phyloP scores from a whole-genome alignment of 1,284 basidiomycete genomes.

The Boletus austroedulis region DNA sequence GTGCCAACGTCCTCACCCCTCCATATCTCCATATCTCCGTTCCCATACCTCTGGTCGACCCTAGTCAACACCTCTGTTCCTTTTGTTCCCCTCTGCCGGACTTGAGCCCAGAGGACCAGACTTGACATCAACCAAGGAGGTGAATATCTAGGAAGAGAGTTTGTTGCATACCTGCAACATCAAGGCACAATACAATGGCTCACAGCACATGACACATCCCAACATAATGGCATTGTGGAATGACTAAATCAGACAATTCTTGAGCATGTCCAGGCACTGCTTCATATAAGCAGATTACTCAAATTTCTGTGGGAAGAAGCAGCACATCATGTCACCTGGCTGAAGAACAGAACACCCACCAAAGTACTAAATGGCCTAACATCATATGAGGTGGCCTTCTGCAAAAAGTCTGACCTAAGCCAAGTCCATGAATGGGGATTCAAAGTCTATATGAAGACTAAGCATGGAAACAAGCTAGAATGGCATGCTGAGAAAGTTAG shows the following conservation, averaged over 20 bases:
- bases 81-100: too few species aligned
- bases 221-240: too few species aligned
- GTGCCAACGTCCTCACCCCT: too few species aligned
- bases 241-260: too few species aligned
- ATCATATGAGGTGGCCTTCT: neutral
- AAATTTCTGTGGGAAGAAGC: neutral
- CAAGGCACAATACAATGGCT: neutral
- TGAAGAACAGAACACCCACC: neutral
- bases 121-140: neutral
- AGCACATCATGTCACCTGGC: neutral
- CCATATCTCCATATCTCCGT: too few species aligned
- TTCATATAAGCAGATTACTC: too few species aligned
- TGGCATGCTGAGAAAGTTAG: neutral
- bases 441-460: neutral
- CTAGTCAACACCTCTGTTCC: too few species aligned
- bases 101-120: too few species aligned
- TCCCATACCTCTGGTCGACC: too few species aligned
- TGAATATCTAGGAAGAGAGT: neutral
- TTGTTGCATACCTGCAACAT: neutral
- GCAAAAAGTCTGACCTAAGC: neutral
- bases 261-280: too few species aligned
- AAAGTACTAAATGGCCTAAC: neutral
- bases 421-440: neutral
- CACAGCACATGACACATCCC: neutral
- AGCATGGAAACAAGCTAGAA: neutral